Conservation (phyloP, 768 basidiomycete genomes). For the Gymnopilus junonius region DNA sequence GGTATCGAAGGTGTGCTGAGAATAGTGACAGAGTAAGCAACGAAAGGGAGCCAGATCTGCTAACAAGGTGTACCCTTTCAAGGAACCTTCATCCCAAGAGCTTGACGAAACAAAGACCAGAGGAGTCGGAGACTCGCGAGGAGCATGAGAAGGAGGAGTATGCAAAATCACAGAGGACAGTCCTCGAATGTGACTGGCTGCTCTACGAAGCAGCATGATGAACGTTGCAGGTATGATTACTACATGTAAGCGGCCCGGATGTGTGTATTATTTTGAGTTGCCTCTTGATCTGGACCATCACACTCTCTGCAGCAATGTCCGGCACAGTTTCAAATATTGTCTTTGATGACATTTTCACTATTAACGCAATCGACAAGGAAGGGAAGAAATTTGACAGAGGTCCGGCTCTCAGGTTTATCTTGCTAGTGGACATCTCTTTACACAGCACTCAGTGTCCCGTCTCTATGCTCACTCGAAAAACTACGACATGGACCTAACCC, state of each 20-base stretch:
- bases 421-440: conserved; percentile 12
- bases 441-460: conserved; percentile 73
- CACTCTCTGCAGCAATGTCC: conserved; percentile 44
- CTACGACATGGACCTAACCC: conserved; percentile 88
- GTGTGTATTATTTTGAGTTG: not conserved
- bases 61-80: conserved; percentile 36
- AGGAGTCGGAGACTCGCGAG: conserved; percentile 55
- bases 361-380: conserved; percentile 84
- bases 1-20: conserved; percentile 40
- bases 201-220: conserved; percentile 13
- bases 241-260: not conserved
- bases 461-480: conserved; percentile 89
- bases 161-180: conserved; percentile 40
- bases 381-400: conserved; percentile 99
- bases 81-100: conserved; percentile 46
- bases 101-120: conserved; percentile 55
- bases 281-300: not conserved
- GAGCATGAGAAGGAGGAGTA: conserved; percentile 42
- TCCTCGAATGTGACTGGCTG: conserved; percentile 15
- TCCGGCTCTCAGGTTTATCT: conserved; percentile 38
- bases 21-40: not conserved
- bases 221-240: conserved; percentile 8
- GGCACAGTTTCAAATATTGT: conserved; percentile 73
- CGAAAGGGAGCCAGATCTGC: conserved; percentile 1
- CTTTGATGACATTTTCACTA: conserved; percentile 93